Conservation (phyloP, 495 filamentous ascomycete species). For the Neurospora sp. region DNA sequence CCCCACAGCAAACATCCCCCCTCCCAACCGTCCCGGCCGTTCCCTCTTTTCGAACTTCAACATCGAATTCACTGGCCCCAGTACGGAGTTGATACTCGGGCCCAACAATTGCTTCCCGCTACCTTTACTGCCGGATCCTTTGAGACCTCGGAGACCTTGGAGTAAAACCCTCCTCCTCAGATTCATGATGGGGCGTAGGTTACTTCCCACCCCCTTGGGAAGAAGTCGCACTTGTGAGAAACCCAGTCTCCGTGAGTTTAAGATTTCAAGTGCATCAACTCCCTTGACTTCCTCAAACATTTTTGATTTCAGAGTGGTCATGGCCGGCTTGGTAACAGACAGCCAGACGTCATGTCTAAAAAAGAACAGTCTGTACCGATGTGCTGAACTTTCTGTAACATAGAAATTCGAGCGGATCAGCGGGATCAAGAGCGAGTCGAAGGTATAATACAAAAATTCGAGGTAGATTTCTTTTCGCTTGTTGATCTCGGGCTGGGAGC, state of each 20-base stretch:
- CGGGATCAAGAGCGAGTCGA: conserved; percentile 85
- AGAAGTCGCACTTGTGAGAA: conserved; percentile 73
- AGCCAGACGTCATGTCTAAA: conserved; percentile 93
- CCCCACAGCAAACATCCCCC: conserved; percentile 66
- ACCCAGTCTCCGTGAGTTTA: conserved; percentile 55
- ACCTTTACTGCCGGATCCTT: too few relatives aligned
- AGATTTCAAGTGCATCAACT: conserved; percentile 44
- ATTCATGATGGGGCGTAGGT: conserved; percentile 76
- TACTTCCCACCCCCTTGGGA: conserved; percentile 44
- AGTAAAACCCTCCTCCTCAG: conserved; percentile 55
- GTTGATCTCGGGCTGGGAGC: conserved; percentile 56
- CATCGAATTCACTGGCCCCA: conserved; percentile 66
- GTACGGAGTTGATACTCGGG: conserved; percentile 68
- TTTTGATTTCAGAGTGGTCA: conserved; percentile 39
- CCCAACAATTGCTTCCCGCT: conserved; percentile 37
- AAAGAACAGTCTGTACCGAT: conserved; percentile 79
- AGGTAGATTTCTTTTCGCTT: conserved; percentile 73
- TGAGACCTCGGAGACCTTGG: too few relatives aligned
- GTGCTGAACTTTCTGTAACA: conserved; percentile 78
- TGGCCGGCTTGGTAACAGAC: conserved; percentile 58
- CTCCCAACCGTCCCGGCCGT: conserved; percentile 50
- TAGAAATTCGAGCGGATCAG: conserved; percentile 83
- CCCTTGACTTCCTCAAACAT: conserved; percentile 75
- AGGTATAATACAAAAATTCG: conserved; percentile 85
- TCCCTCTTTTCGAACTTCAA: conserved; percentile 66